Conservation (phyloP, 352 stramenopile species). For the Thraustochytrium striatum region DNA sequence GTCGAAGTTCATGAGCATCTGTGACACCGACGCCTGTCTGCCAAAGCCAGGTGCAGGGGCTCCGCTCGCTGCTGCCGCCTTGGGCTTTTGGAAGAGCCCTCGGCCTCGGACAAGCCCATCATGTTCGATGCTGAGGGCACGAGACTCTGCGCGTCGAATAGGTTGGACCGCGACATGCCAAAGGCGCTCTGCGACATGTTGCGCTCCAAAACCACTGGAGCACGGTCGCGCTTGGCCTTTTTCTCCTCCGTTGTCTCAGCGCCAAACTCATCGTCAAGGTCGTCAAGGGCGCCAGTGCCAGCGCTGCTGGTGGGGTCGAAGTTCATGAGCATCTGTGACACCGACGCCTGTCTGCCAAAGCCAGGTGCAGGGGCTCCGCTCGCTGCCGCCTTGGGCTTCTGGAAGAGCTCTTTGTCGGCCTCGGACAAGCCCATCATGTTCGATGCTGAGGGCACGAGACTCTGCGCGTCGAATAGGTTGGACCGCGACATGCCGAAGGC, state of each 20-base stretch:
- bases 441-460: background rate
- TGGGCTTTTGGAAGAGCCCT: no score
- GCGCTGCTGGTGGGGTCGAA: background rate
- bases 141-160: conserved; percentile 3
- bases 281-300: background rate
- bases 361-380: background rate
- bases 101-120: no score
- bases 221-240: no score
- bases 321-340: background rate
- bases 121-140: conserved; percentile 4
- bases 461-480: conserved; percentile 24
- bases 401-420: background rate
- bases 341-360: background rate
- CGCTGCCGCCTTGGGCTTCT: background rate
- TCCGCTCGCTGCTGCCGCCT: no score
- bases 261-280: background rate
- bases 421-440: conserved; percentile 14
- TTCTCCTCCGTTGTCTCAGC: background rate
- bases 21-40: background rate
- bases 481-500: conserved; percentile 25
- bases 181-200: conserved; percentile 30
- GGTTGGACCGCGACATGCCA: conserved; percentile 27
- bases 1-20: conserved; percentile 4
- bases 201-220: no score
- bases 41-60: background rate